These are phyloP conservation scores for Cokeromyces recurvatus DNA, from an alignment of 371 early-diverging fungal genomes.

Conservation along the genomic window DNA sequence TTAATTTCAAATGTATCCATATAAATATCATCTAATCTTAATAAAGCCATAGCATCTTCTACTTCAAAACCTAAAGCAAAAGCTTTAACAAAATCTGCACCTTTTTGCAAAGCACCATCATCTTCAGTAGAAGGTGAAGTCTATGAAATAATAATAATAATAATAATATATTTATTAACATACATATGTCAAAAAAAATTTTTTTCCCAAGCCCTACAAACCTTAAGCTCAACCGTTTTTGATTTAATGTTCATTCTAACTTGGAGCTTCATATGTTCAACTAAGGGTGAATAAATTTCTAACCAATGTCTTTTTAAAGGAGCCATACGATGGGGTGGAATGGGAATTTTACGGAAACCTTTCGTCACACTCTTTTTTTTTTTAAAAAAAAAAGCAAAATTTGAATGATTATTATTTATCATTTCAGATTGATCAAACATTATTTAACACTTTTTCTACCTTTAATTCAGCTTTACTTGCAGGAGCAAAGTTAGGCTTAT, in stretches of 20 bases:
- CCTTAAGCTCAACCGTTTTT: constrained; percentile 88
- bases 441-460: constrained; percentile 16
- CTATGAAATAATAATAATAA: constrained; percentile 35
- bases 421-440: too few species aligned
- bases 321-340: constrained; percentile 91
- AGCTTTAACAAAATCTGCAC: constrained; percentile 92
- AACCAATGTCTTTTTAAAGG: constrained; percentile 96
- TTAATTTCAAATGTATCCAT: constrained; percentile 97
- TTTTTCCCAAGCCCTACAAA: too few species aligned
- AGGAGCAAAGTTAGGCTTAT: constrained; percentile 41
- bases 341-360: constrained; percentile 78
- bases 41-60: constrained; percentile 90
- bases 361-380: constrained; percentile 28
- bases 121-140: constrained; percentile 83
- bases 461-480: constrained; percentile 28
- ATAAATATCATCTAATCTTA: constrained; percentile 94
- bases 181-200: too few species aligned
- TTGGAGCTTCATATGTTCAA: constrained; percentile 96
- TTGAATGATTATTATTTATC: too few species aligned
- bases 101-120: constrained; percentile 87
- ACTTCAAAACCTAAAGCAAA: constrained; percentile 92
- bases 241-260: constrained; percentile 93
- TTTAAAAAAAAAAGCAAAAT: too few species aligned
- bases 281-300: constrained; percentile 98
- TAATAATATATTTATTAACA: too few species aligned